Evolutionary conservation across 352 stramenopile species (phyloP), one percentile per base, ranked within the genome.

Genomic region (Phytophthora sojae): DNA sequence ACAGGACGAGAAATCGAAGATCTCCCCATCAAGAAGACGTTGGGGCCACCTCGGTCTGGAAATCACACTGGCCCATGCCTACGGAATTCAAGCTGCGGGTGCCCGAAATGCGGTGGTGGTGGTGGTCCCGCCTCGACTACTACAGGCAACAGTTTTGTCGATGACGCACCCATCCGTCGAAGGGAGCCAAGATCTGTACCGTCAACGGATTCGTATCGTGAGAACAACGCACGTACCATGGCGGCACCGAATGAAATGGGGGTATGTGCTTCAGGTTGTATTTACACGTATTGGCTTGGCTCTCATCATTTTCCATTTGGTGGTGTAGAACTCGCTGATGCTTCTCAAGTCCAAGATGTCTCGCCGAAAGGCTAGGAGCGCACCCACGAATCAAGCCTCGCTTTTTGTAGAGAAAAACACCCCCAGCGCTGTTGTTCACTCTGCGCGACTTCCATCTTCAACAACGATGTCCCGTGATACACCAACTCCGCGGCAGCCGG

Each of bases 281-380:
- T 21, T 21, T 12, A 12, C 9, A 11, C 42, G 12, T 11, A 49
- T 49, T 49, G 17, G 3, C 15, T 11, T 21, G 42, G 14, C 42
- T 12, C 42, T 23, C 4, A 49, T 21, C 42, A 49, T 17, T 49
- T 19, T 49, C 57, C 32, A 39, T 12, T 6, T 42, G 11, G 14
- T 52, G n/a, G 35, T 47, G 21, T 37, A 95, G 81, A 93, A 79
- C 69, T 93, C 87, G 6, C 64, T 95, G 35, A 81, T 82, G 58
- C 74, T 95, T 4, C 78, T 95, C 44, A 95, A 95, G 57, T 93
- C 86, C 6, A 95, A 94, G 54, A 92, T 95, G 84, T 91, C 84
- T 53, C 80, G 82, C 23, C 76, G 82, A 35, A 93, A 93, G 66
- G 77, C 82, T 0, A 82, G 86, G n/a, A 93, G 79, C 30, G 85